phyloP scores from a whole-genome alignment of 208 protist genomes.

The Leishmania lainsoni region DNA sequence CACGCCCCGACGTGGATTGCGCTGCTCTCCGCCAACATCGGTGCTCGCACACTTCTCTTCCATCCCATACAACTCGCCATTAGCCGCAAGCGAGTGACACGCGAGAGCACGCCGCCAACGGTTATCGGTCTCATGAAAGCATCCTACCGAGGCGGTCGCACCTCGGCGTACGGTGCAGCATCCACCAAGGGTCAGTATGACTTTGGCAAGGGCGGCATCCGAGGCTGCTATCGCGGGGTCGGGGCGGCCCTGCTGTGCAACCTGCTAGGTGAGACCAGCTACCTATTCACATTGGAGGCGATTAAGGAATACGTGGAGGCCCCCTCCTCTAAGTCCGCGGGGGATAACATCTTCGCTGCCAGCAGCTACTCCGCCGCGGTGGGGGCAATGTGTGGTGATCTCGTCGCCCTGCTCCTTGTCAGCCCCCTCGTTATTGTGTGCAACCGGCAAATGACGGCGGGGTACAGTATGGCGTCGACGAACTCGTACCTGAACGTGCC shows the following conservation, averaged over 20 bases:
- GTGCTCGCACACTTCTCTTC: constrained; percentile 71
- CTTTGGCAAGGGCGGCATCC: constrained; percentile 57
- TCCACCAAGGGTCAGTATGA: constrained; percentile 22
- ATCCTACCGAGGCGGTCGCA: constrained; percentile 57
- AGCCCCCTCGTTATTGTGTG: constrained; percentile 72
- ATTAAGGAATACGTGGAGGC: constrained; percentile 56
- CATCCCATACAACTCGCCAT: constrained; percentile 82
- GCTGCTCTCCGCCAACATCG: constrained; percentile 65
- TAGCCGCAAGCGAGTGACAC: constrained; percentile 78
- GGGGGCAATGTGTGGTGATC: constrained; percentile 75
- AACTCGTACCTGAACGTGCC: constrained; percentile 53
- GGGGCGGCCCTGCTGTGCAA: constrained; percentile 72
- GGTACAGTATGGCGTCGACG: constrained; percentile 62
- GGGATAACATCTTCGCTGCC: constrained; percentile 10
- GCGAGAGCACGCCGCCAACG: constrained; percentile 53
- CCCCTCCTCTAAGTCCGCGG: neutral
- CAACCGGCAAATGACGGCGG: constrained; percentile 86
- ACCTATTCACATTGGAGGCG: constrained; percentile 77
- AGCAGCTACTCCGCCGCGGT: constrained; percentile 60
- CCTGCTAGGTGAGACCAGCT: constrained; percentile 74
- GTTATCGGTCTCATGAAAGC: constrained; percentile 45
- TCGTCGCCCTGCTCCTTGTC: constrained; percentile 62
- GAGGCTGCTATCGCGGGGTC: constrained; percentile 73
- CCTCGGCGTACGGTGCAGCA: constrained; percentile 24
- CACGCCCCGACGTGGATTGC: constrained; percentile 81